These are phyloP conservation scores for Lactarius quietus DNA, from an alignment of 768 basidiomycete genomes.

Conservation along the genomic window DNA sequence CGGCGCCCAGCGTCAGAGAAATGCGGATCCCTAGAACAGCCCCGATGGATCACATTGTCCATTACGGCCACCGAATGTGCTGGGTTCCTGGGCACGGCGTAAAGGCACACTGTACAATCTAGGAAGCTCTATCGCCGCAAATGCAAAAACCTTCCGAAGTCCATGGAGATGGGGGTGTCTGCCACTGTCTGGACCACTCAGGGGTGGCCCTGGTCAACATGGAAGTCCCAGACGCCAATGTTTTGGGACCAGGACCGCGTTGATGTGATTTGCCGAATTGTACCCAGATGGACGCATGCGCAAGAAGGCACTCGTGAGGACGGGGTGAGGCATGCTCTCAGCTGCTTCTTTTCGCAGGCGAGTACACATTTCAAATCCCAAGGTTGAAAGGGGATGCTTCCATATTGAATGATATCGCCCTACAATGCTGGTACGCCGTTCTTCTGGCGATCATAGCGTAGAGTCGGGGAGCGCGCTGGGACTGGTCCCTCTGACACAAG, in stretches of 20 bases:
- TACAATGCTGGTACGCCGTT: not conserved
- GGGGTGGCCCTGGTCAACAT: not conserved
- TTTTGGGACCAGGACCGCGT: constrained; percentile 2
- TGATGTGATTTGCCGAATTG: constrained; percentile 2
- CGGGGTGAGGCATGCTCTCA: not conserved
- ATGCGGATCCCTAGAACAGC: not conserved
- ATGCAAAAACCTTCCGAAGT: constrained; percentile 19
- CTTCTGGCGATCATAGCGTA: not conserved
- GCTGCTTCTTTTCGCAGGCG: constrained; percentile 11
- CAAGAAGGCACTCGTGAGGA: not conserved
- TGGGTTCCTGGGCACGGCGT: constrained; percentile 15
- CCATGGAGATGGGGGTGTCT: constrained; percentile 14
- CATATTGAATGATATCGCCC: not conserved
- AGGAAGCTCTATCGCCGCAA: constrained; percentile 18
- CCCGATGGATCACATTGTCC: constrained; percentile 10
- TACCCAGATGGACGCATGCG: not conserved
- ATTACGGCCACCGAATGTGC: constrained; percentile 11
- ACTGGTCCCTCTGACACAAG: not conserved
- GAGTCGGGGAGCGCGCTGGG: not conserved
- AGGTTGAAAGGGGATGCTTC: not conserved
- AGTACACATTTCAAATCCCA: not conserved
- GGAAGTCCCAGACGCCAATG: constrained; percentile 6
- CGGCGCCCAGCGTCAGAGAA: constrained; percentile 2
- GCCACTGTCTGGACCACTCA: constrained; percentile 1
- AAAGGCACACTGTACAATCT: not conserved